These are phyloP conservation scores for Wickerhamiella slavikovae DNA, from an alignment of 805 yeast species.

Conservation along the genomic window DNA sequence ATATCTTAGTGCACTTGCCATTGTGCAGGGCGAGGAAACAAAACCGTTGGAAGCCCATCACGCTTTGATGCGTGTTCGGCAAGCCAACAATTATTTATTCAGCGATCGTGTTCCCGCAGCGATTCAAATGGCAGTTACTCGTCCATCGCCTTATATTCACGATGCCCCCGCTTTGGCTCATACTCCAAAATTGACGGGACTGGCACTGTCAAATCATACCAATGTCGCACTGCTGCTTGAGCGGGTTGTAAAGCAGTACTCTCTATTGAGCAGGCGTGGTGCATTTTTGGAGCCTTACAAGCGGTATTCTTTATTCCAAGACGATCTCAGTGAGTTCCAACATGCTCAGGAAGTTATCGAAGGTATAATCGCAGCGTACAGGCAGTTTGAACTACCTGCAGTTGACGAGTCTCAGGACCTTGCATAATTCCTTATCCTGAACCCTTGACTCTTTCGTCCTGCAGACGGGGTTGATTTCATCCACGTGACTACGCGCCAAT, in stretches of 20 bases:
- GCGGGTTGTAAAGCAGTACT: conserved; percentile 56
- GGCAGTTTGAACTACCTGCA: conserved; percentile 15
- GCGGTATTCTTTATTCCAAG: conserved; percentile 23
- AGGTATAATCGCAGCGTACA: conserved; percentile 61
- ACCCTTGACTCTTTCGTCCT: too few relatives aligned
- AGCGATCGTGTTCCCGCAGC: conserved; percentile 75
- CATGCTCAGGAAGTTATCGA: conserved; percentile 54
- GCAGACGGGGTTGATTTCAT: too few relatives aligned
- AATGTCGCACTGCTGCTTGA: conserved; percentile 46
- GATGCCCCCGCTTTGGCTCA: conserved; percentile 9
- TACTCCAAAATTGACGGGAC: conserved; percentile 36
- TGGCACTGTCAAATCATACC: conserved; percentile 69
- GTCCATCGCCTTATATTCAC: conserved; percentile 37
- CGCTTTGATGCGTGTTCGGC: conserved; percentile 21
- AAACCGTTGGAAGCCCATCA: conserved; percentile 49
- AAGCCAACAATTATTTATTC: conserved; percentile 33
- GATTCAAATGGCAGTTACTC: conserved; percentile 58
- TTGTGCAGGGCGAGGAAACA: conserved; percentile 35
- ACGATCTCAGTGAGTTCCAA: conserved; percentile 49
- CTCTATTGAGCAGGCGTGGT: conserved; percentile 51
- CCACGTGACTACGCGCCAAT: too few relatives aligned
- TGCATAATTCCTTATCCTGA: too few relatives aligned
- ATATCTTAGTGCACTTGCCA: conserved; percentile 53
- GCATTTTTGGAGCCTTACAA: conserved; percentile 71
- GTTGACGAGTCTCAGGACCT: neutral